Evolutionary conservation across 1,284 basidiomycete species (phyloP).

Genomic region (Microbotryum scabiosae): DNA sequence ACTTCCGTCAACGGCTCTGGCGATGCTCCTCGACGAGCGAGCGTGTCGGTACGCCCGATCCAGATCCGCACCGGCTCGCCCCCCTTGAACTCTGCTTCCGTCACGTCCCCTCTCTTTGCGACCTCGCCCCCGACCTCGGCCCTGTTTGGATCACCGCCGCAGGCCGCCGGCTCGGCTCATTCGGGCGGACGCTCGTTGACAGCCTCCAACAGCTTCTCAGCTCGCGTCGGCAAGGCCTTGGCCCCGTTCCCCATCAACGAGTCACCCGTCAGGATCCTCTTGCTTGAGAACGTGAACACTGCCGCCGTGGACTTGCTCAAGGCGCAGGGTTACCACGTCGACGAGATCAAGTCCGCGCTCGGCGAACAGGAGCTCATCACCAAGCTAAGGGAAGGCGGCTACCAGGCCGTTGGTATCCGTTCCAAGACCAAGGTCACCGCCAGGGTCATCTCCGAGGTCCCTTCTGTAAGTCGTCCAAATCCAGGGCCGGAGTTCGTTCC

Average conservation of each 20-base stretch:
- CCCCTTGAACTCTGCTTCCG: too few species aligned
- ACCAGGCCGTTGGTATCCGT: slow-evolving; percentile 93
- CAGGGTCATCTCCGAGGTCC: slow-evolving; percentile 73
- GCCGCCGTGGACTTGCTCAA: slow-evolving; percentile 77
- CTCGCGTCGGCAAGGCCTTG: not conserved
- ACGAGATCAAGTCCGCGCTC: slow-evolving; percentile 78
- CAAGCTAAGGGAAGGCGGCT: slow-evolving; percentile 60
- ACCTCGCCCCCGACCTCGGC: too few species aligned
- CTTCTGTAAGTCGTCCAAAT: slow-evolving; percentile 51
- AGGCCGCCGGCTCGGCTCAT: too few species aligned
- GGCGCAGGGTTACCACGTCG: slow-evolving; percentile 84
- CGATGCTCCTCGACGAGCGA: too few species aligned
- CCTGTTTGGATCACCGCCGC: too few species aligned
- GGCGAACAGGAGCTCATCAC: slow-evolving; percentile 84
- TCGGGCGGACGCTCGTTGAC: too few species aligned
- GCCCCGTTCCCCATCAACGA: slow-evolving; percentile 23
- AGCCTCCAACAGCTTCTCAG: too few species aligned
- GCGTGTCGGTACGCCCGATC: too few species aligned
- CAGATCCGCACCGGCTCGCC: too few species aligned
- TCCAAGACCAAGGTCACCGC: slow-evolving; percentile 95
- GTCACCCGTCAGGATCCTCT: slow-evolving; percentile 49
- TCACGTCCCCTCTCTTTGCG: too few species aligned
- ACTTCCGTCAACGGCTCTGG: too few species aligned
- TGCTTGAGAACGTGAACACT: slow-evolving; percentile 92
- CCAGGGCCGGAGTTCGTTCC: not conserved